phyloP scores from a whole-genome alignment of 192 early-diverging fungal genomes.

The Pilobolus umbonatus region DNA sequence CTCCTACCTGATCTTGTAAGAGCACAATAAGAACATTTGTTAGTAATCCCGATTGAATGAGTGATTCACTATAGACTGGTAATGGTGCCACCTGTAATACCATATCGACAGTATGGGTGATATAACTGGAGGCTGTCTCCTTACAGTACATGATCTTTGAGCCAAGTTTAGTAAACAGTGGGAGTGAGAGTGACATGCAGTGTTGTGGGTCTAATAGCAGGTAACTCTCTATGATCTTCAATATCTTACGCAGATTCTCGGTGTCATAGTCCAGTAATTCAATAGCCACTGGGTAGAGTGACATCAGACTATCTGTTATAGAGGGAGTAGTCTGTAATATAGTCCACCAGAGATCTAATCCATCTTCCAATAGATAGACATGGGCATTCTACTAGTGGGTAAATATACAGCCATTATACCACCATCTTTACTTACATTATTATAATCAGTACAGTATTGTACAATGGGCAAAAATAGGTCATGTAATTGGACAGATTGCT shows the following conservation, averaged over 20 bases:
- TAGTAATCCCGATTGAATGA: slow-evolving; percentile 53
- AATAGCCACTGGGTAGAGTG: slow-evolving; percentile 58
- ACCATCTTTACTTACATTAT: slow-evolving; percentile 33
- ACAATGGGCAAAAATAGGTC: slow-evolving; percentile 72
- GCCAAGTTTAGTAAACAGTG: not conserved
- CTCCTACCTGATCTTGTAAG: slow-evolving; percentile 45
- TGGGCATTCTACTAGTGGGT: slow-evolving; percentile 58
- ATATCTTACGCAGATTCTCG: slow-evolving; percentile 67
- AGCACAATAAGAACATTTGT: slow-evolving; percentile 50
- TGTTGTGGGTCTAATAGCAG: slow-evolving; percentile 43
- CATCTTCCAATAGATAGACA: slow-evolving; percentile 86
- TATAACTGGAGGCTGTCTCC: slow-evolving; percentile 52
- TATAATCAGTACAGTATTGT: slow-evolving; percentile 64
- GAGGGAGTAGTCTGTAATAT: slow-evolving; percentile 65
- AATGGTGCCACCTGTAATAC: slow-evolving; percentile 44
- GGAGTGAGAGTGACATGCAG: not conserved
- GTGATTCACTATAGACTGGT: slow-evolving; percentile 42
- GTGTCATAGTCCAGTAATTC: slow-evolving; percentile 67
- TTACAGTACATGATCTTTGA: slow-evolving; percentile 45
- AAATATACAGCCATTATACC: not conserved
- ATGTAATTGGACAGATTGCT: slow-evolving; percentile 68
- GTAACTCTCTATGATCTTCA: slow-evolving; percentile 87
- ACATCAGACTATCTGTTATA: slow-evolving; percentile 47
- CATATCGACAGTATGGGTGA: slow-evolving; percentile 59
- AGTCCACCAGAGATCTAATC: slow-evolving; percentile 83